Evolutionary conservation across 768 basidiomycete species (phyloP), one percentile per base, ranked within the genome.

Genomic region (Clathrus columnatus): DNA sequence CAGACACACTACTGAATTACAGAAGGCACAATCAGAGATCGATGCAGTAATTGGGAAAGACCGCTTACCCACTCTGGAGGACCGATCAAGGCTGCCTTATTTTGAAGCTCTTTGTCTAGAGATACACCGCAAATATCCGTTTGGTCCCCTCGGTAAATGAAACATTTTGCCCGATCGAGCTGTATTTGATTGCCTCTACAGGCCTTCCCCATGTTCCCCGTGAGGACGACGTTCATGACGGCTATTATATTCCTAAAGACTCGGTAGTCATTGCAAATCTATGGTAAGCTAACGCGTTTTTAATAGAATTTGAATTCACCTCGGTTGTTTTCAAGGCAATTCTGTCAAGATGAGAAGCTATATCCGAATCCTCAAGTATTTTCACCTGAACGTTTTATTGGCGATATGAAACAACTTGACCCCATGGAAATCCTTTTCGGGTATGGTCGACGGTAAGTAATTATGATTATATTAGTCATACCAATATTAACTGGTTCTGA

Each of bases 201-300:
- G 36, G 36, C n/a, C n/a, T 36, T 11, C 36, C 11, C 11, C 36
- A 36, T n/a, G 36, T 36, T n/a, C 36, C 36, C 36, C 11, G 4
- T 4, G 36, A 36, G n/a, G 36, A 36, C 36, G 36, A 36, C n/a
- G 53, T 69, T 16, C 76, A 76, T 56, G 65, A 70, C 46, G 71
- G 73, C 20, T 76, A 76, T 53, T 59, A 76, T 5, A 83, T 83
- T 43, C 79, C 82, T 8, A 70, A 72, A 59, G 82, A 82, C 1
- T 71, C 82, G 1, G 76, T 74, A 7, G 74, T 84, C 17, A 75
- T 81, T 26, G 81, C 80, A 0, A 84, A 82, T 59, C 74, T 79
- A 18, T 84, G 82, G 82, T 75, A 48, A 4, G n/a, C n/a, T 36
- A 36, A 3, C 10, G 4, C n/a, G n/a, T 36, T 36, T 36, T 36